Percentiles rank a stretch among this genome's conserved stretches.
These are phyloP conservation scores for Arabidopsis thaliana DNA, from an alignment of 345 rosid genomes.

Conservation along the genomic window TAIR10.1 NC_003071.7:17201001-17201500, in stretches of 20 bases:
- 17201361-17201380: slow-evolving; percentile 79
- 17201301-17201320: slow-evolving; percentile 77
- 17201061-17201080: slow-evolving; percentile 99
- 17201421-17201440: slow-evolving; percentile 52
- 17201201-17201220: slow-evolving; percentile 3
- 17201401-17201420: slow-evolving; percentile 97
- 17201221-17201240: slow-evolving; percentile 8
- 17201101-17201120: slow-evolving; percentile 88
- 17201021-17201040: slow-evolving; percentile 98
- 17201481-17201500: not conserved
- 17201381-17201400: slow-evolving; percentile 84
- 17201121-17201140: slow-evolving; percentile 92
- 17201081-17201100: slow-evolving; percentile 91
- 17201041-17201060: slow-evolving; percentile 98
- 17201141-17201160: slow-evolving; percentile 99
- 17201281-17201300: slow-evolving; percentile 95
- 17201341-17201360: slow-evolving; percentile 89
- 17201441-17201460: slow-evolving; percentile 23
- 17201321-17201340: slow-evolving; percentile 96
- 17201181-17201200: slow-evolving; percentile 4
- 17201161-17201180: slow-evolving; percentile 19
- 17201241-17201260: slow-evolving; percentile 50
- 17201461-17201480: slow-evolving; percentile 18
- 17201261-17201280: slow-evolving; percentile 98
- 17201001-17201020: slow-evolving; percentile 99